Conservation (phyloP, 768 basidiomycete species). For the Thelephora ganbajun region DNA sequence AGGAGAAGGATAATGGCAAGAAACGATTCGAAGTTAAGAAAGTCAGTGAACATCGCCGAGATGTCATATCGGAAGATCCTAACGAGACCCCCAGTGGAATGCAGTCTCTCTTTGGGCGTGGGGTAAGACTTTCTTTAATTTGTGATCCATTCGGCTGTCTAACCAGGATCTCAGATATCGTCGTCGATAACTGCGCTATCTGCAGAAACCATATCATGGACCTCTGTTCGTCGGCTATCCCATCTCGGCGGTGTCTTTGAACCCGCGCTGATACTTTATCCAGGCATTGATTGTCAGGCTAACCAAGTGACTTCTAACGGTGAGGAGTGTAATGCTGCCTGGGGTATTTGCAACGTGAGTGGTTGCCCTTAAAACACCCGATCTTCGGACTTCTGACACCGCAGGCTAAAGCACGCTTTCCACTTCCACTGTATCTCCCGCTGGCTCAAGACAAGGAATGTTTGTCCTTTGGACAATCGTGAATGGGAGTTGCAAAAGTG, state of each 20-base stretch:
- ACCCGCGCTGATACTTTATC: background rate
- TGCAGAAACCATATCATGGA: conserved; percentile 99
- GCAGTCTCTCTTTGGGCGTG: conserved; percentile 98
- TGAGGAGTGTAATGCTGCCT: conserved; percentile 95
- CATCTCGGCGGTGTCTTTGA: conserved; percentile 3
- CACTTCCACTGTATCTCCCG: conserved; percentile 99
- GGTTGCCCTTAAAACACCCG: background rate
- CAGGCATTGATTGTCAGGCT: conserved; percentile 99
- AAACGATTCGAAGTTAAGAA: conserved; percentile 98
- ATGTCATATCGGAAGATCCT: background rate
- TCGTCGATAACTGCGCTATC: conserved; percentile 98
- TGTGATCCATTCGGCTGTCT: background rate
- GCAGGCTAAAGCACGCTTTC: conserved; percentile 71
- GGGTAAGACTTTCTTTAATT: conserved; percentile 38
- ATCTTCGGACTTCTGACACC: background rate
- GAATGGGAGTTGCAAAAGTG: conserved; percentile 97
- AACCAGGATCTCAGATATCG: conserved; percentile 54
- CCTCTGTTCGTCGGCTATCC: conserved; percentile 52
- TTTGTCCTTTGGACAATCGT: conserved; percentile 88
- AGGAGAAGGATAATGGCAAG: conserved; percentile 48
- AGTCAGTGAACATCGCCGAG: conserved; percentile 28
- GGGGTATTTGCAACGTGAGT: conserved; percentile 96
- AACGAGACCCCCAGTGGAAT: conserved; percentile 66
- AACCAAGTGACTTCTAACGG: conserved; percentile 95
- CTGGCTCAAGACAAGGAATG: conserved; percentile 96